Evolutionary conservation across 2,329 filamentous ascomycete species (phyloP).

Genomic region (Botrytis byssoidea): DNA sequence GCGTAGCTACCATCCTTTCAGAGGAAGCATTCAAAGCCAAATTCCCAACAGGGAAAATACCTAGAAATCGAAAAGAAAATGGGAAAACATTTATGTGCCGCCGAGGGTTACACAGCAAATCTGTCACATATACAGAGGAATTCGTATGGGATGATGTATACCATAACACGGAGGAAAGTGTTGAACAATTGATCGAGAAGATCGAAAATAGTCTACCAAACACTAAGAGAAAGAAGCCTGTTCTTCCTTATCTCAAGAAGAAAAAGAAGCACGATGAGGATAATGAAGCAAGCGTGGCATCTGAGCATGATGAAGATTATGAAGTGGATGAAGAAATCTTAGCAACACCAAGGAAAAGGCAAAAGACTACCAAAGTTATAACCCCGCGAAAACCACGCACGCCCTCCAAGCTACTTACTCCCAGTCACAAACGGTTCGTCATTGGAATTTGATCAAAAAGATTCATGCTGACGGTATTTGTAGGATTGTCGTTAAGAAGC

Average conservation of each 20-base stretch:
- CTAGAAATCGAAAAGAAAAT: conserved; percentile 68
- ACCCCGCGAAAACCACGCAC: conserved; percentile 42
- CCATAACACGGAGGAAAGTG: conserved; percentile 38
- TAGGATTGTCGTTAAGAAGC: conserved; percentile 74
- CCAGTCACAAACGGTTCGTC: conserved; percentile 59
- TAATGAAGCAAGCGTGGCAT: conserved; percentile 25
- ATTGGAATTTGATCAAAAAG: neutral
- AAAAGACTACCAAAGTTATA: conserved; percentile 46
- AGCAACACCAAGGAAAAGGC: conserved; percentile 56
- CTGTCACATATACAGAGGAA: conserved; percentile 87
- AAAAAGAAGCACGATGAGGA: conserved; percentile 30
- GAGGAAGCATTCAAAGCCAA: conserved; percentile 61
- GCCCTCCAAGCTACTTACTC: conserved; percentile 50
- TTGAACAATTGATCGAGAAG: conserved; percentile 30
- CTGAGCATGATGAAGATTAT: conserved; percentile 32
- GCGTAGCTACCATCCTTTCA: conserved; percentile 80
- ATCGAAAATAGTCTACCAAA: conserved; percentile 73
- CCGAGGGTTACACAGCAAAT: conserved; percentile 83
- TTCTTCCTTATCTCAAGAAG: neutral
- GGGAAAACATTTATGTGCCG: conserved; percentile 90
- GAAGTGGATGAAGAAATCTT: conserved; percentile 19
- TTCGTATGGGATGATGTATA: conserved; percentile 90
- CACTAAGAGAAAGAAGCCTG: conserved; percentile 51
- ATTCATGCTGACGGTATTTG: conserved; percentile 12
- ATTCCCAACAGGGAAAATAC: conserved; percentile 74